These are phyloP conservation scores for Cladophialophora psammophila DNA, from an alignment of 2,329 filamentous ascomycete genomes.

Conservation along the genomic window DNA sequence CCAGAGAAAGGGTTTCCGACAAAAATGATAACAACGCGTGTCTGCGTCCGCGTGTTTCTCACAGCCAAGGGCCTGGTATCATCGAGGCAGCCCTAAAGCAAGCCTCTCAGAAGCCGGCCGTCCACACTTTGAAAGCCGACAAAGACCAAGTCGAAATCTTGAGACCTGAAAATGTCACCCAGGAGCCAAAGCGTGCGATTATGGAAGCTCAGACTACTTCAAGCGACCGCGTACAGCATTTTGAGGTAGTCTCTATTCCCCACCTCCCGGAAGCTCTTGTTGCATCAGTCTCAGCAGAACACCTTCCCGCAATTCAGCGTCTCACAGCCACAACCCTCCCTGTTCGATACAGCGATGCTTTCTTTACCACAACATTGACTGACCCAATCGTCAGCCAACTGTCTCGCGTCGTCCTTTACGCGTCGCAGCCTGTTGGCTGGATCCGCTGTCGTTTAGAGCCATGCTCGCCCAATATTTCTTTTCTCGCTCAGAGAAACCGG, in stretches of 20 bases:
- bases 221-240: not conserved
- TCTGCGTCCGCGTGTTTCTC: not conserved
- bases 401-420: conserved; percentile 67
- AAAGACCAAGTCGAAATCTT: not conserved
- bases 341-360: conserved; percentile 66
- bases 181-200: not conserved
- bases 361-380: conserved; percentile 67
- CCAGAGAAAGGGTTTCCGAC: not conserved
- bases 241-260: conserved; percentile 37
- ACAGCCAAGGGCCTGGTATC: not conserved
- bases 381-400: conserved; percentile 61
- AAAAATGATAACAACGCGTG: not conserved
- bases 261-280: conserved; percentile 60
- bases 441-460: conserved; percentile 58
- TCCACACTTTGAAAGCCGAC: not conserved
- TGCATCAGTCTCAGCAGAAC: conserved; percentile 59
- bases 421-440: conserved; percentile 53
- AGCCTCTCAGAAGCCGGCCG: not conserved
- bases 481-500: conserved; percentile 21
- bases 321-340: conserved; percentile 67
- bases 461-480: conserved; percentile 14
- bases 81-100: conserved; percentile 5
- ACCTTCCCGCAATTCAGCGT: conserved; percentile 64
- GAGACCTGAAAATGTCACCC: not conserved
- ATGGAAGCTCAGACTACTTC: not conserved